Evolutionary conservation across 768 basidiomycete species (phyloP), one percentile per base, ranked within the genome.

Genomic region (Pisolithus tinctorius): DNA sequence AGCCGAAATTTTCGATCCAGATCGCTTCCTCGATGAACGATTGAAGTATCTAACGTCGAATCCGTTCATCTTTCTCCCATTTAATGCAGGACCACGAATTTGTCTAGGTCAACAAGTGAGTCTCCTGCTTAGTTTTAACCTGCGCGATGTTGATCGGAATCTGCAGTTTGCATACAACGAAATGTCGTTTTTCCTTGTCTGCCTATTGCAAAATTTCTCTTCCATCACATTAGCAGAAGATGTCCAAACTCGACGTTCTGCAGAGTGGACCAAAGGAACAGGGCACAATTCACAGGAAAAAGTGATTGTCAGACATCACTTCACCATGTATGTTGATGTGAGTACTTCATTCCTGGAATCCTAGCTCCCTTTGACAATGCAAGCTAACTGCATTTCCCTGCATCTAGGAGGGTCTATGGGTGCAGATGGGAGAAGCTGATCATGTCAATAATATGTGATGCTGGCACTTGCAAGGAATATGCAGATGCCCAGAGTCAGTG

Each of bases 1-100:
- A 82, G 81, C 82, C n/a, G 61, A 74, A 3, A 56, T 66, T 51
- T 87, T 85, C 55, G 84, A 86, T 58, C 84, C 84, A 0, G 79
- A 84, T 53, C 73, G 84, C 1, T 86, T 84, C 72, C 61, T 86
- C 38, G 84, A 86, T 53, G 76, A 78, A 29, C 71, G 83, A 3
- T 48, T 82, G 39, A 81, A 78, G 54, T 81, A 83, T 55, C 60
- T 81, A 53, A 74, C 70, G 0, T 71, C 75, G 6, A 81, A 82
- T 55, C 81, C 82, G 0, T 75, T 71, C 66, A 75, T 76, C 46
- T 76, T 76, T 61, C 51, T 69, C 8, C 73, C 72, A 1, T 73
- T 73, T 58, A 73, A 70, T 38, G 71, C 71, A 6, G 72, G 70
- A 0, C 70, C 70, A 0, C 59, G 70, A 27, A 71, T 69, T 34